Evolutionary conservation across 1,284 basidiomycete species (phyloP).

Genomic region (Leccinum solheimii): DNA sequence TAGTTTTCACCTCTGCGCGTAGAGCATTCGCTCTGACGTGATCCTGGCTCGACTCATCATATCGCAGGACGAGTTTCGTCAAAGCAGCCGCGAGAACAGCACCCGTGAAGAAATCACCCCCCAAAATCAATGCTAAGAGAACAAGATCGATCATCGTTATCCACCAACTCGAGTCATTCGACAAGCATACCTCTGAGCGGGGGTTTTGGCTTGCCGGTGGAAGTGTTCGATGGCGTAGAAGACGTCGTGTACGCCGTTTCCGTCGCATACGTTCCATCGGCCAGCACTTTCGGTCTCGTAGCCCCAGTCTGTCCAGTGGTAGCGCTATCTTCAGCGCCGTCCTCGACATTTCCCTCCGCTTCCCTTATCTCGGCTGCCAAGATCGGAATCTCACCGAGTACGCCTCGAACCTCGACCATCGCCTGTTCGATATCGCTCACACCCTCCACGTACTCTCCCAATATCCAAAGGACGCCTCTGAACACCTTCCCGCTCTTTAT

Average conservation of each 20-base stretch:
- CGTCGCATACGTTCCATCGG: conserved; percentile 98
- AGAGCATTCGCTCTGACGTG: conserved; percentile 66
- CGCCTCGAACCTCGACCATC: conserved; percentile 83
- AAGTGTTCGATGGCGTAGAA: conserved; percentile 59
- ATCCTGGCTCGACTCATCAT: conserved; percentile 64
- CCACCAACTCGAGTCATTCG: neutral
- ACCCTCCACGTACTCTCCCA: conserved; percentile 89
- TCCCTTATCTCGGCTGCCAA: conserved; percentile 87
- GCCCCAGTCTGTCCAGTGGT: conserved; percentile 40
- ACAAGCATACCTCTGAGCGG: conserved; percentile 69
- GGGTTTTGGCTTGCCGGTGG: conserved; percentile 89
- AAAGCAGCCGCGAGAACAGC: conserved; percentile 87
- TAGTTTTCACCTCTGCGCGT: conserved; percentile 72
- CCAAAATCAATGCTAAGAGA: conserved; percentile 75
- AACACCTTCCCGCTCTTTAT: conserved; percentile 99
- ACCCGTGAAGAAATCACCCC: conserved; percentile 97
- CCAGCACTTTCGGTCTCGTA: conserved; percentile 69
- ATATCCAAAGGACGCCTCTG: conserved; percentile 96
- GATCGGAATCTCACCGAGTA: conserved; percentile 95
- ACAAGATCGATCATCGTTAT: neutral
- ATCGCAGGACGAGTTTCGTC: conserved; percentile 90
- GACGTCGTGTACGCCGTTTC: conserved; percentile 88
- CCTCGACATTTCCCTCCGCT: conserved; percentile 50
- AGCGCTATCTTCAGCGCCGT: conserved; percentile 42
- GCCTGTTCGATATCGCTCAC: conserved; percentile 67